Percentiles rank a stretch among this genome's conserved stretches.
Evolutionary conservation across 78 protist species (phyloP).

Genomic region (Dictyostelium intermedium): DNA sequence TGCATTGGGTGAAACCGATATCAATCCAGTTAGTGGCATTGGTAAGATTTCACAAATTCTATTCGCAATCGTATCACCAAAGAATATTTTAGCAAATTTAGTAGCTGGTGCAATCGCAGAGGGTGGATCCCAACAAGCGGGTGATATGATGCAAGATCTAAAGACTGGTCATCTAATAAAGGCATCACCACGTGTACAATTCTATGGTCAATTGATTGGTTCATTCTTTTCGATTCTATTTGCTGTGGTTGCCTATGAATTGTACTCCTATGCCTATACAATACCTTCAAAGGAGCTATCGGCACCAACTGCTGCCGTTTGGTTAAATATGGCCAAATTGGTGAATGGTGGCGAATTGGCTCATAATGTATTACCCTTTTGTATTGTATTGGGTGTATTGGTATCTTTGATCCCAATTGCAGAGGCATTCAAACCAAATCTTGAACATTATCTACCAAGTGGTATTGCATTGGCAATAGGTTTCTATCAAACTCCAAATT

Average conservation of each 20-base stretch:
- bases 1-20: conserved; percentile 88
- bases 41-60: conserved; percentile 89
- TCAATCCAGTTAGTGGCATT: conserved; percentile 88
- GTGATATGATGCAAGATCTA: conserved; percentile 90
- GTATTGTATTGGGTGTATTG: conserved; percentile 51
- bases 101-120: conserved; percentile 90
- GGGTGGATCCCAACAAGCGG: conserved; percentile 84
- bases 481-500: conserved; percentile 84
- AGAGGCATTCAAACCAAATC: conserved; percentile 23
- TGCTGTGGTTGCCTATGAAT: conserved; percentile 82
- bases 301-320: conserved; percentile 68
- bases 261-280: conserved; percentile 50
- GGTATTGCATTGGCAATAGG: conserved; percentile 89
- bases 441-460: conserved; percentile 71
- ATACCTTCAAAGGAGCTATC: conserved; percentile 5
- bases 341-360: conserved; percentile 74
- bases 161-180: conserved; percentile 87
- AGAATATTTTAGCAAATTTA: conserved; percentile 77
- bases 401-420: conserved; percentile 75
- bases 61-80: conserved; percentile 80
- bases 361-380: conserved; percentile 64
- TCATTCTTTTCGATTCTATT: conserved; percentile 76
- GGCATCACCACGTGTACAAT: conserved; percentile 84
- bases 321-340: conserved; percentile 76
- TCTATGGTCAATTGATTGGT: conserved; percentile 86